These are phyloP conservation scores for Paecilomyces niveus DNA, from an alignment of 2,329 filamentous ascomycete genomes.

Conservation along the genomic window DNA sequence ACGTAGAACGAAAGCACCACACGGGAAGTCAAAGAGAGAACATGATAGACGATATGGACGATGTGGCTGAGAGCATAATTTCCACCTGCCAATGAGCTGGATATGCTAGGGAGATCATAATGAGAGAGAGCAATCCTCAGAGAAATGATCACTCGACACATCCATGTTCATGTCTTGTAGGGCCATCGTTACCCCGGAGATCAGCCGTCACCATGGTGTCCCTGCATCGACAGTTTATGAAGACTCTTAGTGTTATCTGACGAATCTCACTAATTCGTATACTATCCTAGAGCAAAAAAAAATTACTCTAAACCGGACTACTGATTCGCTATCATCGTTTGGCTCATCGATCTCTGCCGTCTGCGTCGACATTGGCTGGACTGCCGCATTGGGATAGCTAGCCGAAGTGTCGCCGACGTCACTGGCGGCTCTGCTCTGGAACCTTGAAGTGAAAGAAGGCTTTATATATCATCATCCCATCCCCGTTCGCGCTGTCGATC, in stretches of 20 bases:
- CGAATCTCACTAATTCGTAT: too few relatives aligned
- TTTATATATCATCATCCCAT: background rate
- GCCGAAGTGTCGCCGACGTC: conserved; percentile 15
- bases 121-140: too few relatives aligned
- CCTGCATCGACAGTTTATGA: background rate
- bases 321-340: too few relatives aligned
- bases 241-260: too few relatives aligned
- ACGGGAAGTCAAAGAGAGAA: background rate
- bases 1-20: background rate
- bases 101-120: background rate
- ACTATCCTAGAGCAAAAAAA: too few relatives aligned
- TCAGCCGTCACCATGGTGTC: background rate
- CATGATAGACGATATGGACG: background rate
- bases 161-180: background rate
- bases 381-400: conserved; percentile 11
- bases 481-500: background rate
- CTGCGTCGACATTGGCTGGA: background rate
- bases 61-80: background rate
- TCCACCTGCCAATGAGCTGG: too few relatives aligned
- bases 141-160: background rate
- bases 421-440: conserved; percentile 6
- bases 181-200: background rate
- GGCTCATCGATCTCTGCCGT: too few relatives aligned
- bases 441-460: background rate
- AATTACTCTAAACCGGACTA: too few relatives aligned